phyloP scores from a whole-genome alignment of 805 yeast species.

The Limtongozyma cylindracea region DNA sequence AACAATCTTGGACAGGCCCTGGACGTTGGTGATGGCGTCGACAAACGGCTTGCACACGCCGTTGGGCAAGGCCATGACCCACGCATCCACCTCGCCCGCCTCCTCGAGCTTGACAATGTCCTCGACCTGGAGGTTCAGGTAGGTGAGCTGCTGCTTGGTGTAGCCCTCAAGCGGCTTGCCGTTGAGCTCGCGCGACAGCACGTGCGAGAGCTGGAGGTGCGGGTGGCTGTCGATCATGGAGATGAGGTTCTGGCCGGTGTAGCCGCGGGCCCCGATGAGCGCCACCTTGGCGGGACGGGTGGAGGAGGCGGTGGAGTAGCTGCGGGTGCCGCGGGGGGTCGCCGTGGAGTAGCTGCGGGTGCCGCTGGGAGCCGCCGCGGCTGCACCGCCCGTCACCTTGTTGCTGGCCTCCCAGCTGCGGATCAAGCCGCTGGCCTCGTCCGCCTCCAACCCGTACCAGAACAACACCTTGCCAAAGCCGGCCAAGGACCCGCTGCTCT shows the following conservation, averaged over 20 bases:
- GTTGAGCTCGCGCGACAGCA: slow-evolving; percentile 81
- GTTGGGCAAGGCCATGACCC: slow-evolving; percentile 99
- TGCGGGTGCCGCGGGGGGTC: slow-evolving; percentile 20
- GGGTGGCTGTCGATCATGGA: slow-evolving; percentile 75
- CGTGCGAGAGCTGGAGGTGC: slow-evolving; percentile 68
- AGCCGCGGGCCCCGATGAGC: slow-evolving; percentile 95
- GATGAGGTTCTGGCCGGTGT: slow-evolving; percentile 84
- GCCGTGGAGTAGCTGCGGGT: slow-evolving; percentile 18
- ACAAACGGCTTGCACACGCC: slow-evolving; percentile 87
- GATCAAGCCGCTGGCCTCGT: slow-evolving; percentile 36
- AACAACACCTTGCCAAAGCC: slow-evolving; percentile 75
- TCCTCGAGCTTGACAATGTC: slow-evolving; percentile 65
- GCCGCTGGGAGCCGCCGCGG: slow-evolving; percentile 15
- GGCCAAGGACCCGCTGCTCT: slow-evolving; percentile 83
- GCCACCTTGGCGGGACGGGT: slow-evolving; percentile 51
- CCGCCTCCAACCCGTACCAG: slow-evolving; percentile 78
- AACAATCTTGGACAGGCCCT: slow-evolving; percentile 53
- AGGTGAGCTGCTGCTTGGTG: slow-evolving; percentile 53
- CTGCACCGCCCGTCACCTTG: slow-evolving; percentile 8
- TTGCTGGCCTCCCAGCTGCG: slow-evolving; percentile 15
- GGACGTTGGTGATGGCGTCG: slow-evolving; percentile 46
- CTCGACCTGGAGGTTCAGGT: slow-evolving; percentile 70
- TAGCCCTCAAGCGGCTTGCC: slow-evolving; percentile 80
- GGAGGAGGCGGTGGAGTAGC: slow-evolving; percentile 27
- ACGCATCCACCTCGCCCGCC: slow-evolving; percentile 61